Evolutionary conservation across 768 basidiomycete species (phyloP), one percentile per base, ranked within the genome.

Genomic region (Russula sp.): DNA sequence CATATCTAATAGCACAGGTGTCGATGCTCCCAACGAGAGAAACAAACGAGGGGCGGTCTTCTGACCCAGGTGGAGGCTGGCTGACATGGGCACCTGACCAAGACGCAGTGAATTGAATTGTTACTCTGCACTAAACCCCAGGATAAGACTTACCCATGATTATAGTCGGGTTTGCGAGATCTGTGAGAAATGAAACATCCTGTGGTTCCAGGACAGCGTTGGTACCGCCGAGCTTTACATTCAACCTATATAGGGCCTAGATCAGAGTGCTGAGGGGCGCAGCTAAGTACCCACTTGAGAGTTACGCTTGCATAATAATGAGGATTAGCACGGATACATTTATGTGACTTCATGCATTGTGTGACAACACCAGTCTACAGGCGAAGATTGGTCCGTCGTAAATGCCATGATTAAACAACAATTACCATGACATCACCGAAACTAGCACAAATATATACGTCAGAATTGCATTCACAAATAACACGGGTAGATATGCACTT

Each of bases 301-400:
- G 82, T 84, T 7, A 91, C 86, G 64, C 91, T 92, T 0, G 90
- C 90, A 63, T 79, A 92, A 67, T 91, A 93, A 65, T 92, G 90
- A 0, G 82, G 74, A 62, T 85, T 90, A 0, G 87, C 89, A 6
- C 80, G 75, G 66, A 75, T 78, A 69, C 87, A 88, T 68, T 91
- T 90, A 4, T 70, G 73, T n/a, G 78, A 78, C 71, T 88, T 89
- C 68, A 92, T 68, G 71, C 90, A 92, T 64, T 92, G 91, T 0
- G 90, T 92, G 0, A 88, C 84, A 8, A 91, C 83, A 32, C 91
- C 91, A 68, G 80, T 77, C 84, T 87, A 69, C 37, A 13, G 20
- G 57, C 32, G 32, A 51, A 58, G 60, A 32, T 60, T 55, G 32
- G 59, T 42, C 57, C 32, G 11, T 27, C 37, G 13, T 34, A 39